Evolutionary conservation across 306 rosid species (phyloP).

Genomic region (Cucurbita argyrosperma): DNA sequence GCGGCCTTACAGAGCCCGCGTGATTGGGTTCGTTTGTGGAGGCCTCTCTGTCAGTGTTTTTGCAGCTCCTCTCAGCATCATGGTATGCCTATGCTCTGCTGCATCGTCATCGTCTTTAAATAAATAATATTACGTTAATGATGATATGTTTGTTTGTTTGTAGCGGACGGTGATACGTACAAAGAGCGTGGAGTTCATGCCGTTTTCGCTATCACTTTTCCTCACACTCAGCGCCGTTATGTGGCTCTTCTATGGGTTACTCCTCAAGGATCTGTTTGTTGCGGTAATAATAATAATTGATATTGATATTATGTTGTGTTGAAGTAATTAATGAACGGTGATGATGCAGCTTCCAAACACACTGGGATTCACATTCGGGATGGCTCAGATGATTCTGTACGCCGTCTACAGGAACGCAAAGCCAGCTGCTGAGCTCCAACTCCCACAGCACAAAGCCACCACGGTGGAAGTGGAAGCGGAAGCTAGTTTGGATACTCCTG

Average conservation of each 20-base stretch:
- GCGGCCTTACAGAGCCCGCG: slow-evolving; percentile 29
- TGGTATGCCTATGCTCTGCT: slow-evolving; percentile 21
- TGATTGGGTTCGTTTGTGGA: slow-evolving; percentile 69
- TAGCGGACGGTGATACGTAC: slow-evolving; percentile 63
- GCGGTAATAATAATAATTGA: slow-evolving; percentile 29
- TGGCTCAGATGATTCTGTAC: slow-evolving; percentile 75
- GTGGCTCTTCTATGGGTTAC: slow-evolving; percentile 86
- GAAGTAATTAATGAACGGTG: background rate
- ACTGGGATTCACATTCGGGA: slow-evolving; percentile 75
- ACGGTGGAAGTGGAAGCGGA: too few relatives aligned
- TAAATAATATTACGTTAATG: too few relatives aligned
- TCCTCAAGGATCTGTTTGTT: slow-evolving; percentile 59
- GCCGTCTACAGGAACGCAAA: slow-evolving; percentile 46
- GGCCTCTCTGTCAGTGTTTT: slow-evolving; percentile 61
- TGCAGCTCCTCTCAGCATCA: slow-evolving; percentile 80
- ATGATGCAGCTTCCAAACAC: slow-evolving; percentile 58
- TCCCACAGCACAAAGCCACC: slow-evolving; percentile 30
- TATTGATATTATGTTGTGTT: too few relatives aligned
- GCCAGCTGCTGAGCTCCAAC: slow-evolving; percentile 11
- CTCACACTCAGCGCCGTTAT: slow-evolving; percentile 70
- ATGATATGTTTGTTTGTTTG: slow-evolving; percentile 10
- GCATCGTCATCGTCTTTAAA: too few relatives aligned
- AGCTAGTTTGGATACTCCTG: too few relatives aligned
- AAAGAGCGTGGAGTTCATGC: slow-evolving; percentile 92
- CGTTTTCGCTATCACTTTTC: slow-evolving; percentile 56